phyloP scores from a whole-genome alignment of 2,329 filamentous ascomycete species.

The Venturia aucupariae region DNA sequence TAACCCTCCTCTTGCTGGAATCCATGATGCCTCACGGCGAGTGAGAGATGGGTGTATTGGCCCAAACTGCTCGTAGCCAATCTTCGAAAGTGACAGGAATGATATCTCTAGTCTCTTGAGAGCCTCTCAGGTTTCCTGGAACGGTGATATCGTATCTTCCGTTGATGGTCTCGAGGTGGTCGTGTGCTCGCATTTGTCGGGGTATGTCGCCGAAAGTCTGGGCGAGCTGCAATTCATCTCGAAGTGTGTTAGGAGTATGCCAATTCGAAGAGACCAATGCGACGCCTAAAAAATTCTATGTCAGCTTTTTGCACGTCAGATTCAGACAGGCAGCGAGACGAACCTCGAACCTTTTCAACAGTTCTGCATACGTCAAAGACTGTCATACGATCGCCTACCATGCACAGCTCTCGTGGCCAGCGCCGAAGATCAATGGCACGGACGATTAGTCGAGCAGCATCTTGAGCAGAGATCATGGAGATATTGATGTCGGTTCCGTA shows the following conservation, averaged over 20 bases:
- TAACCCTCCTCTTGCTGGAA: background rate
- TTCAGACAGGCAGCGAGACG: constrained; percentile 6
- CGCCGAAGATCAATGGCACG: constrained; percentile 54
- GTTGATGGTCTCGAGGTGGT: constrained; percentile 58
- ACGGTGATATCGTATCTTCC: constrained; percentile 57
- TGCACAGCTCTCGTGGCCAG: constrained; percentile 61
- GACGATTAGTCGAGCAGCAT: constrained; percentile 62
- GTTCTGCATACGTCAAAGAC: constrained; percentile 52
- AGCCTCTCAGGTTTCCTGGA: constrained; percentile 43
- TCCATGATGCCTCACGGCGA: background rate
- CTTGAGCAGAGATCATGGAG: constrained; percentile 59
- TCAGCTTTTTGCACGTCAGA: constrained; percentile 9
- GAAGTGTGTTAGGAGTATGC: constrained; percentile 5
- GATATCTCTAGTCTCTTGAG: constrained; percentile 35
- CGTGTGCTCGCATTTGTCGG: constrained; percentile 39
- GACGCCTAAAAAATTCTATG: constrained; percentile 20
- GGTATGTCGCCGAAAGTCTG: constrained; percentile 24
- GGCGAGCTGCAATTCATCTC: constrained; percentile 39
- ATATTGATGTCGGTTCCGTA: constrained; percentile 44
- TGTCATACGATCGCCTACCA: constrained; percentile 57
- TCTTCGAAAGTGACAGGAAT: constrained; percentile 27
- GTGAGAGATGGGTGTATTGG: background rate
- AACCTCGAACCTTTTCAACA: constrained; percentile 40
- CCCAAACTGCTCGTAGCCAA: constrained; percentile 26
- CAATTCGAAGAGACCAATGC: background rate